phyloP scores from a whole-genome alignment of 306 rosid species.

The Sophora flavescens region DNA sequence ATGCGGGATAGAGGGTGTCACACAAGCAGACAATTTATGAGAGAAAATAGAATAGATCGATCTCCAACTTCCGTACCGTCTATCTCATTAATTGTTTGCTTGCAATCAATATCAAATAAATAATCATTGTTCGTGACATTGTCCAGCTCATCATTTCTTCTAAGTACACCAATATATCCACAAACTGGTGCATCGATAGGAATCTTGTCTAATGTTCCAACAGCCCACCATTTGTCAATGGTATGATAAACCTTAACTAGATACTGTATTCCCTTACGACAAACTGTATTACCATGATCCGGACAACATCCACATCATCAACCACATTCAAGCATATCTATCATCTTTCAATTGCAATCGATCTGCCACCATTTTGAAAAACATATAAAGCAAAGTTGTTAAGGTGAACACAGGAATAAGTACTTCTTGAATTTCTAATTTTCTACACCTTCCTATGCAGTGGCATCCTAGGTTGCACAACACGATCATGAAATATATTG shows the following conservation, averaged over 20 bases:
- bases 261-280: constrained; percentile 9
- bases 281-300: constrained; percentile 4
- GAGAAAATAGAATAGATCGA: no score
- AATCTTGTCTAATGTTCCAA: constrained; percentile 23
- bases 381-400: constrained; percentile 13
- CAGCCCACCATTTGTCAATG: constrained; percentile 15
- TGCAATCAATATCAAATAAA: no score
- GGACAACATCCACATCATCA: constrained; percentile 37
- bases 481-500: no score
- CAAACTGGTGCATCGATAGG: constrained; percentile 18
- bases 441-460: constrained; percentile 12
- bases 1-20: no score
- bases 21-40: no score
- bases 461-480: no score
- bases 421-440: no score
- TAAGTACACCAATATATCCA: neutral
- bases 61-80: no score
- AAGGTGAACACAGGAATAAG: constrained; percentile 1
- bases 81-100: no score
- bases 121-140: no score
- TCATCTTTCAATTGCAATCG: constrained; percentile 3
- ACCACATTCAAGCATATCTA: constrained; percentile 41
- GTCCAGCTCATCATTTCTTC: no score
- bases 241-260: constrained; percentile 38
- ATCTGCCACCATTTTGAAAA: neutral